A percentile compares a stretch with the other conserved stretches of the same genome.
phyloP scores from a whole-genome alignment of 2,329 filamentous ascomycete species.

The Claviceps arundinis region DNA sequence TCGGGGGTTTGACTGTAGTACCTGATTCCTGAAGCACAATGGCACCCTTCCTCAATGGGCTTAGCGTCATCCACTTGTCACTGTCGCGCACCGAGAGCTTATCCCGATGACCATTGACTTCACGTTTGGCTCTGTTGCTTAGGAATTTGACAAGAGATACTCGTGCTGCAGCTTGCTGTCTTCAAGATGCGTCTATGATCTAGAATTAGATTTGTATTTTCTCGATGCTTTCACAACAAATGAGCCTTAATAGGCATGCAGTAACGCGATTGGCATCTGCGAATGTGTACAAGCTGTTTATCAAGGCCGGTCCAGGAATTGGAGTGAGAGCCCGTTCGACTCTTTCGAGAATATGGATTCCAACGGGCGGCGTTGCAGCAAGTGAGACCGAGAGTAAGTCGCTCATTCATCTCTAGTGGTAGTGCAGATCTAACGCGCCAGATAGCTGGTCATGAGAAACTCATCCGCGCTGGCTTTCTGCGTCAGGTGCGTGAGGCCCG shows the following conservation, averaged over 20 bases:
- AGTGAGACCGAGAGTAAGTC: slow-evolving; percentile 38
- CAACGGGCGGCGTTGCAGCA: slow-evolving; percentile 54
- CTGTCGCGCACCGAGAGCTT: not conserved
- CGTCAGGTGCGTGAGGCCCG: slow-evolving; percentile 42
- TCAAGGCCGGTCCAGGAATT: slow-evolving; percentile 5
- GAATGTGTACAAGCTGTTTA: slow-evolving; percentile 11
- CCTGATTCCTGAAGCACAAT: not conserved
- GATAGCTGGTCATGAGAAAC: slow-evolving; percentile 50
- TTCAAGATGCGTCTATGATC: not conserved
- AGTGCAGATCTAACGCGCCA: slow-evolving; percentile 9
- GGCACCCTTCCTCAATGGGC: not conserved
- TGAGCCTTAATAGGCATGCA: slow-evolving; percentile 6
- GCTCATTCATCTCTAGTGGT: not conserved
- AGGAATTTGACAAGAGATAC: not conserved
- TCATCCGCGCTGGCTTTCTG: slow-evolving; percentile 59
- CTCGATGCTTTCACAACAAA: slow-evolving; percentile 10
- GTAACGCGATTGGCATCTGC: slow-evolving; percentile 3
- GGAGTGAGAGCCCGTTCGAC: slow-evolving; percentile 15
- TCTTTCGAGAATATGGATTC: slow-evolving; percentile 67
- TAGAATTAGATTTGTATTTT: too few species aligned
- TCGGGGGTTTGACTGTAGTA: too few species aligned
- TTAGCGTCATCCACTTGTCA: not conserved
- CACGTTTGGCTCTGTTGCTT: not conserved
- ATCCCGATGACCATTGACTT: too few species aligned
- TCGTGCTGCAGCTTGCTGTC: not conserved